phyloP scores from a whole-genome alignment of 148 eudicot genomes.

The Persicaria maculosa region DNA sequence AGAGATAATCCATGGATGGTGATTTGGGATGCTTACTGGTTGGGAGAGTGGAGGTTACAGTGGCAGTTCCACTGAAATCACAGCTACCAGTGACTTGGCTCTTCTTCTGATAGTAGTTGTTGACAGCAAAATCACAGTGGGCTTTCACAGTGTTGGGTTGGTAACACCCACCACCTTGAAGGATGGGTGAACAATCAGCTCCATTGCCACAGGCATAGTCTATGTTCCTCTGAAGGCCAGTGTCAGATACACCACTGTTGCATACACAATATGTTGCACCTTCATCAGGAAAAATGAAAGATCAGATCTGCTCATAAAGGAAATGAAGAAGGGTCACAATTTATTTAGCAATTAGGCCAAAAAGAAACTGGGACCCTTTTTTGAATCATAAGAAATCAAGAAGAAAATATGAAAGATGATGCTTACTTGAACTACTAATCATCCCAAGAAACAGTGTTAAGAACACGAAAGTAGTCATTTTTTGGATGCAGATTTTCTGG shows the following conservation, averaged over 20 bases:
- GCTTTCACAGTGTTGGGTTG: conserved; percentile 51
- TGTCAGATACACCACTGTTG: conserved; percentile 34
- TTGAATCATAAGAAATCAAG: too few relatives aligned
- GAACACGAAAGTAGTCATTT: conserved; percentile 10
- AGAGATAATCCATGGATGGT: neutral
- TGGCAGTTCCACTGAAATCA: conserved; percentile 57
- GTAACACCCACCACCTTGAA: conserved; percentile 47
- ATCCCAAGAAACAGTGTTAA: conserved; percentile 6
- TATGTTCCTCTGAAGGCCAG: conserved; percentile 45
- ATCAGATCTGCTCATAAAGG: neutral
- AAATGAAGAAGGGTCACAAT: neutral
- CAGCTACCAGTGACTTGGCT: conserved; percentile 38
- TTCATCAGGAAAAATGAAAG: neutral
- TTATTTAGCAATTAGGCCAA: neutral
- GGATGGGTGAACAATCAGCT: conserved; percentile 52
- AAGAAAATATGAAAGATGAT: neutral
- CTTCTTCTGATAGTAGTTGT: conserved; percentile 63
- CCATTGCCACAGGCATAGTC: conserved; percentile 80
- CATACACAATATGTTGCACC: conserved; percentile 70
- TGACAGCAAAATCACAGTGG: conserved; percentile 69
- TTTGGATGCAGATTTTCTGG: conserved; percentile 5
- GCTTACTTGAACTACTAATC: conserved; percentile 11
- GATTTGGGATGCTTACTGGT: conserved; percentile 5
- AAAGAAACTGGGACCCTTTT: neutral
- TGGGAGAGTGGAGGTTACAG: conserved; percentile 22